A percentile compares a stretch with the other conserved stretches of the same genome.
Conservation (phyloP, 1,284 basidiomycete species). For the Cutaneotrichosporon sp. region DNA sequence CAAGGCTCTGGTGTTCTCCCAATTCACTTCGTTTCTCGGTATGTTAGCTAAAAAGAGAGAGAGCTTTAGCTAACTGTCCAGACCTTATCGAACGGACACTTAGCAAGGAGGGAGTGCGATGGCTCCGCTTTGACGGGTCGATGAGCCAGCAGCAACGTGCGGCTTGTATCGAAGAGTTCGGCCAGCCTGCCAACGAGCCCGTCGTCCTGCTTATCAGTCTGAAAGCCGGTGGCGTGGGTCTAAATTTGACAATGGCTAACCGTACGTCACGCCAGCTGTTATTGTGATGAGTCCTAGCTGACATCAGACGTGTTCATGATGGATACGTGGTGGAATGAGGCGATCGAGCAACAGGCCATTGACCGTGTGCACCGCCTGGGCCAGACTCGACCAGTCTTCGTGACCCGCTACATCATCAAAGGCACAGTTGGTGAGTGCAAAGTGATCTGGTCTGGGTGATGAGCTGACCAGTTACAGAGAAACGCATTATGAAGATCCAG, state of each 20-base stretch:
- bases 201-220: constrained; percentile 82
- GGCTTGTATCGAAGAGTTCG: constrained; percentile 70
- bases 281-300: neutral
- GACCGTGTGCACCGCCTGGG: constrained; percentile 55
- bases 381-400: constrained; percentile 60
- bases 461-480: constrained; percentile 60
- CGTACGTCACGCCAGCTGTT: constrained; percentile 16
- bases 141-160: constrained; percentile 84
- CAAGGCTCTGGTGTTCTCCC: constrained; percentile 82
- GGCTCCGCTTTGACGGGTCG: constrained; percentile 85
- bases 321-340: constrained; percentile 95
- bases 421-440: constrained; percentile 57
- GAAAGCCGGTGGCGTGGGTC: constrained; percentile 89
- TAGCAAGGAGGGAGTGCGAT: constrained; percentile 66
- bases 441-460: neutral
- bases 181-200: constrained; percentile 59
- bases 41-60: constrained; percentile 9
- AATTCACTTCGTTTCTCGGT: constrained; percentile 62
- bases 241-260: constrained; percentile 57
- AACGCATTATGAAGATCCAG: constrained; percentile 75
- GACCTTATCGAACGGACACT: constrained; percentile 74
- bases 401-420: constrained; percentile 76
- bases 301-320: constrained; percentile 81
- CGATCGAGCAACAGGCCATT: constrained; percentile 75
- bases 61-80: constrained; percentile 8